Evolutionary conservation across 768 basidiomycete species (phyloP), one percentile per base, ranked within the genome.

Genomic region (Pleurotus cornucopiae): DNA sequence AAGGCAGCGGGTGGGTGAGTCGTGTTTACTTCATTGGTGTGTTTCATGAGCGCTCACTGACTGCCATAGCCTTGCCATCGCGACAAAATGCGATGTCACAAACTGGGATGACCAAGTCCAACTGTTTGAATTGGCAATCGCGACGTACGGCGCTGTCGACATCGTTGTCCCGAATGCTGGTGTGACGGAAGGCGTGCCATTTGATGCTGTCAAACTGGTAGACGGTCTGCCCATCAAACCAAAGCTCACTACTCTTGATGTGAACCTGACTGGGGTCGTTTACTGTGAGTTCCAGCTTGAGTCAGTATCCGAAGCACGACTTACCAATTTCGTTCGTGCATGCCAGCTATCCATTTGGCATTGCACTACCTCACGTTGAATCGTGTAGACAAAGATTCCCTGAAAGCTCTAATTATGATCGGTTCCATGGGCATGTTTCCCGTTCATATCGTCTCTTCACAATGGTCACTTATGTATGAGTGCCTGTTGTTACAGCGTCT

Each of bases 111-210:
- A 84, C 46, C 78, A 79, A 54, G 72, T 79, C 6, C 69, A 72
- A 3, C 59, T 84, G 62, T 84, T 83, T 59, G 78, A 82, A 54
- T 64, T 75, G 26, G 79, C 80, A 2, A 67, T 79, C 18, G 58
- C 69, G 21, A 71, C 64, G 49, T 83, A 71, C 61, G 79, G 76
- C 44, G 62, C 75, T 1, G 79, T 85, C 3, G 81, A 84, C 59
- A 67, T 83, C 49, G 82, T 84, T 55, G 79, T 82, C 16, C 74
- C 80, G n/a, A 80, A 79, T 58, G 80, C 80, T 20, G 81, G 80
- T 14, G 68, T 80, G 21, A 57, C 65, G 21, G 78, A 80, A 61
- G 43, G 60, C 5, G 72, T 69, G 7, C 40, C 58, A 2, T 73
- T 76, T 54, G 63, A 64, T 21, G 61, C 55, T 13, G 61, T 73